phyloP scores from a whole-genome alignment of 208 protist species.

The Crithidia acanthocephali region DNA sequence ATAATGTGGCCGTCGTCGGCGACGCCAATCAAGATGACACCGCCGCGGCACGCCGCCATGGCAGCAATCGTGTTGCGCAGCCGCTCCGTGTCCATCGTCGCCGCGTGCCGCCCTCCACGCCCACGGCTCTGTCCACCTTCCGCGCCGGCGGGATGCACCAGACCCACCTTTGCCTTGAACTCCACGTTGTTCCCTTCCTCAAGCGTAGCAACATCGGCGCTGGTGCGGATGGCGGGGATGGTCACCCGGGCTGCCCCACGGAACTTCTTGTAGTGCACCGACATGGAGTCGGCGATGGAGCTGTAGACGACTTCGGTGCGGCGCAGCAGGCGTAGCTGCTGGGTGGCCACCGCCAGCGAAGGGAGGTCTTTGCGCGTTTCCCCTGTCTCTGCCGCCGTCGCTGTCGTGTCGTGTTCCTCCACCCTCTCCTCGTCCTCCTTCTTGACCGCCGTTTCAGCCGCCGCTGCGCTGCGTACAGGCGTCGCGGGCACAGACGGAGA shows the following conservation, averaged over 20 bases:
- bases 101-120: background rate
- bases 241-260: slow-evolving; percentile 36
- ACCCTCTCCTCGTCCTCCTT: background rate
- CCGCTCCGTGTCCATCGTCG: slow-evolving; percentile 70
- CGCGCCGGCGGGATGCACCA: background rate
- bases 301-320: slow-evolving; percentile 43
- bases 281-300: slow-evolving; percentile 62
- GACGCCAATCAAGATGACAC: slow-evolving; percentile 79
- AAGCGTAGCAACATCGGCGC: slow-evolving; percentile 53
- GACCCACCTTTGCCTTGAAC: slow-evolving; percentile 66
- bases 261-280: slow-evolving; percentile 63
- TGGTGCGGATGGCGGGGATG: slow-evolving; percentile 39
- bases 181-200: slow-evolving; percentile 70
- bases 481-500: background rate
- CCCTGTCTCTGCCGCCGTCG: background rate
- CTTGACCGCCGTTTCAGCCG: background rate
- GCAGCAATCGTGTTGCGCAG: slow-evolving; percentile 83
- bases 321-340: slow-evolving; percentile 21
- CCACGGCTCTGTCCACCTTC: background rate
- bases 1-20: slow-evolving; percentile 67
- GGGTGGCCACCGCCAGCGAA: slow-evolving; percentile 6
- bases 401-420: background rate
- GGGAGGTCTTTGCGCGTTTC: background rate
- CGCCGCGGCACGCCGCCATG: slow-evolving; percentile 80
- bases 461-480: too few species aligned